These are phyloP conservation scores for Stachybotrys chlorohalonatus DNA, from an alignment of 2,329 filamentous ascomycete genomes.

Conservation along the genomic window DNA sequence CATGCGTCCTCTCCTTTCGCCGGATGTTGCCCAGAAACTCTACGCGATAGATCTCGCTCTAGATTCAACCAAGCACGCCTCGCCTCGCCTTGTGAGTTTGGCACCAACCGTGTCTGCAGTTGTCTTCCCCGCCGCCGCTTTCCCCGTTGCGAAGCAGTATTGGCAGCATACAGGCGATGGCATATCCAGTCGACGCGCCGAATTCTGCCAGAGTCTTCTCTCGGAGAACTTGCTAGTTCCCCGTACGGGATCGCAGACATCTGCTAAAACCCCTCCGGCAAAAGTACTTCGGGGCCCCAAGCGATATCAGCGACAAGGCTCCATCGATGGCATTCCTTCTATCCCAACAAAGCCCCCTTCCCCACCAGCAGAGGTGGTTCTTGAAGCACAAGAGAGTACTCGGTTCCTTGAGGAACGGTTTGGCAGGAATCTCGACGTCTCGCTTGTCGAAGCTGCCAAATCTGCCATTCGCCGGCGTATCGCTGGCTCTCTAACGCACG, in stretches of 20 bases:
- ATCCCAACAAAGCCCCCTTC: slow-evolving; percentile 11
- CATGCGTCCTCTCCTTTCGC: slow-evolving; percentile 49
- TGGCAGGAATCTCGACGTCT: slow-evolving; percentile 78
- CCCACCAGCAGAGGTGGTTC: slow-evolving; percentile 9
- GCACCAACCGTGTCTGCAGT: slow-evolving; percentile 59
- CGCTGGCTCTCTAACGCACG: slow-evolving; percentile 69
- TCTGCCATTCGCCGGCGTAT: slow-evolving; percentile 81
- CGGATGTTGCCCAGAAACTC: slow-evolving; percentile 38
- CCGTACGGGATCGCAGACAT: slow-evolving; percentile 13
- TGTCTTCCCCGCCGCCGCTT: slow-evolving; percentile 59
- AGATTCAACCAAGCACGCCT: slow-evolving; percentile 40
- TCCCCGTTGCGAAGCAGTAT: slow-evolving; percentile 75
- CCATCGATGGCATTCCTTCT: slow-evolving; percentile 23
- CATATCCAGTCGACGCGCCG: slow-evolving; percentile 80
- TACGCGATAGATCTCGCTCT: slow-evolving; percentile 55
- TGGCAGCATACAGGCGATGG: slow-evolving; percentile 97
- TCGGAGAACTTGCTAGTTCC: slow-evolving; percentile 52
- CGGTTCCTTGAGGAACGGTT: slow-evolving; percentile 91
- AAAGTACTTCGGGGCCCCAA: slow-evolving; percentile 60
- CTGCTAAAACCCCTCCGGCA: slow-evolving; percentile 13
- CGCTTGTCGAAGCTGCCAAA: slow-evolving; percentile 72
- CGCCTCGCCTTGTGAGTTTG: slow-evolving; percentile 43
- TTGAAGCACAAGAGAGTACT: slow-evolving; percentile 54
- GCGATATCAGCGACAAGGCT: slow-evolving; percentile 60
- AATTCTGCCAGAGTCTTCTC: slow-evolving; percentile 75